Base-by-base conservation (phyloP, 2,329 filamentous ascomycete genomes). In the Podosphaera aphanis region DNA sequence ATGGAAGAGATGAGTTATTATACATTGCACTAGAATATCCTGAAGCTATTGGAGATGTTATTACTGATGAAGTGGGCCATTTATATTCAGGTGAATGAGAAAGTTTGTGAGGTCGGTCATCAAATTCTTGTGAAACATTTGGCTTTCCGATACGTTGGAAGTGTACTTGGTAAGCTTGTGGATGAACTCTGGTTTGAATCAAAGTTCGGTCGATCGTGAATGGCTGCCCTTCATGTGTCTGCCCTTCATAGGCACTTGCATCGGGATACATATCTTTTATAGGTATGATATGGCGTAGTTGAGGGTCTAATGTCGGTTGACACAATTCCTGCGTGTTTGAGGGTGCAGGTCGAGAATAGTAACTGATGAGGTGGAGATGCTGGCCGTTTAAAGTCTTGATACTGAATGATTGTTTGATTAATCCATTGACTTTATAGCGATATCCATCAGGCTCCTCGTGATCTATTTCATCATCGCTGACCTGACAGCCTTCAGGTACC, bases 331-430 rank as follows among this genome's bases (percentile, higher is more conserved):
- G 71, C 23, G 77, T 71, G 29, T 74, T 74, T 2, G 81, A 74
- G 48, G 83, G 76, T 23, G 83, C 82, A 6, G 25, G 5, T 47
- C 86, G 74, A 2, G 85, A 81, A 63, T 86, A 95, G 65, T 98
- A 98, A 56, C 88, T 94, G 64, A 98, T 98, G 44, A 98, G 72
- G 64, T 98, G 90, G 1, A 98, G 75, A 60, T 95, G 90, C 56
- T 94, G 85, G 52, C 84, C 74, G 33, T 71, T 77, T 1, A 82
- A 84, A 1, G 90, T 95, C 19, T 86, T 94, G 64, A 98, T 95
- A 65, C 88, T 95, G 69, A 95, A 98, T 0, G 90, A 95, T 64
- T 98, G 90, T 71, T 98, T 98, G 85, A 95, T 94, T 3, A 98
- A 71, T 0, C 90, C 90, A 57, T 98, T 90, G 8, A 80, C 83